phyloP scores from a whole-genome alignment of 2,329 filamentous ascomycete species.

The Penicillium concentricum region DNA sequence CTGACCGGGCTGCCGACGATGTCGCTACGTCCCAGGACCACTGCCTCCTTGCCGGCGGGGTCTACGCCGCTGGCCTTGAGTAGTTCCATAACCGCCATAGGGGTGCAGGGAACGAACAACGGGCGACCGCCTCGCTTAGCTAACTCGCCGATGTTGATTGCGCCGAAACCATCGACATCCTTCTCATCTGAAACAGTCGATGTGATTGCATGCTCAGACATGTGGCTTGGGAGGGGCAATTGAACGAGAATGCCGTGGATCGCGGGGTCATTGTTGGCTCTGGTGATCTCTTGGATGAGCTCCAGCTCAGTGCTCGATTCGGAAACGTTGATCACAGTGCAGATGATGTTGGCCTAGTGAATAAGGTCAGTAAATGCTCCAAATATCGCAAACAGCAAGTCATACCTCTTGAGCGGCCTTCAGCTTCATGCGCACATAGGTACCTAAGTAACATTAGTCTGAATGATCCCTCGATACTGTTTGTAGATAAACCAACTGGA shows the following conservation, averaged over 20 bases:
- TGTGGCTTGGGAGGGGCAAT: slow-evolving; percentile 81
- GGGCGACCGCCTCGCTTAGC: slow-evolving; percentile 91
- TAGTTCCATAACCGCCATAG: slow-evolving; percentile 94
- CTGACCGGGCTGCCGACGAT: slow-evolving; percentile 97
- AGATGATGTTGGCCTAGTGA: slow-evolving; percentile 79
- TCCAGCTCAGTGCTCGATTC: slow-evolving; percentile 80
- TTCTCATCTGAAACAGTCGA: slow-evolving; percentile 90
- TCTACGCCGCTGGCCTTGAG: slow-evolving; percentile 80
- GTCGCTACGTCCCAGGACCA: slow-evolving; percentile 91
- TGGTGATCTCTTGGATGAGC: slow-evolving; percentile 75
- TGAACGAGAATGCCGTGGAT: slow-evolving; percentile 95
- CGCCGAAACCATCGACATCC: slow-evolving; percentile 96
- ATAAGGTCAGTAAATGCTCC: slow-evolving; percentile 6
- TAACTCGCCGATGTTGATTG: slow-evolving; percentile 91
- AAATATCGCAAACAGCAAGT: background rate
- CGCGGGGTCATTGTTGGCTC: slow-evolving; percentile 79
- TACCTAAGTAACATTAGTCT: slow-evolving; percentile 55
- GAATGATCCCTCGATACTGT: slow-evolving; percentile 2
- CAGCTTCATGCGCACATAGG: slow-evolving; percentile 99
- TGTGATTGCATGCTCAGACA: slow-evolving; percentile 87
- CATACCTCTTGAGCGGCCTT: slow-evolving; percentile 88
- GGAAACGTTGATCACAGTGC: slow-evolving; percentile 79
- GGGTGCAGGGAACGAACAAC: slow-evolving; percentile 90
- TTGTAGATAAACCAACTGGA: slow-evolving; percentile 63
- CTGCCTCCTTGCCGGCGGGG: slow-evolving; percentile 84